Percentiles rank a stretch among this genome's conserved stretches.
Conservation (phyloP, 768 basidiomycete species). For the Hypholoma sublateritium region DNA sequence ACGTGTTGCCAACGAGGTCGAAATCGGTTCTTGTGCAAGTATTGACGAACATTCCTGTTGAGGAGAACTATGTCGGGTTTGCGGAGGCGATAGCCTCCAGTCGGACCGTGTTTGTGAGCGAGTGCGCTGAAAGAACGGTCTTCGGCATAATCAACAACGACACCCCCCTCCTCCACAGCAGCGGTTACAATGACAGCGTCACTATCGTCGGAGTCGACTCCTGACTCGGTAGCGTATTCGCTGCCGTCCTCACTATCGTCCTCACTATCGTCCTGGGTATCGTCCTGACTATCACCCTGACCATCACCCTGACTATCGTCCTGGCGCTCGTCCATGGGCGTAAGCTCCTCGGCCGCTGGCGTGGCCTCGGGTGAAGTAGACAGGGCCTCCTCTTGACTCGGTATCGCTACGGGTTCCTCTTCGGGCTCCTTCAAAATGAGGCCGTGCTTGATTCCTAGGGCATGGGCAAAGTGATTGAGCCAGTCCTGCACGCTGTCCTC, state of each 20-base stretch:
- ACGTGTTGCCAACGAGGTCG: constrained; percentile 1
- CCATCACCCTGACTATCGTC: no score
- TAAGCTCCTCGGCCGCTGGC: not conserved
- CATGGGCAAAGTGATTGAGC: not conserved
- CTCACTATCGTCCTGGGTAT: no score
- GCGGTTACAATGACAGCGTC: not conserved
- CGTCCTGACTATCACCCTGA: no score
- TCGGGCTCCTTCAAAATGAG: not conserved
- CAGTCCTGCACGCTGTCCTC: not conserved
- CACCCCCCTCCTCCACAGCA: not conserved
- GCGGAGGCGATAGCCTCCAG: no score
- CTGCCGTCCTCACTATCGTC: no score
- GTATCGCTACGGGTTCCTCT: no score
- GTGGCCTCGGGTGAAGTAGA: no score
- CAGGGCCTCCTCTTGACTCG: not conserved
- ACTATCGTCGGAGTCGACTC: no score
- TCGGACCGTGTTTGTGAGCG: not conserved
- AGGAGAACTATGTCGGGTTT: not conserved
- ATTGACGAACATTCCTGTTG: not conserved
- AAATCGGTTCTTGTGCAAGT: not conserved
- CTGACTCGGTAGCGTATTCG: no score
- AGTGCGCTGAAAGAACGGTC: not conserved
- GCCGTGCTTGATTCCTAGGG: not conserved
- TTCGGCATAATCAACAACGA: not conserved
- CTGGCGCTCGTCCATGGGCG: no score